Evolutionary conservation across 2,329 filamentous ascomycete species (phyloP), one percentile per base, ranked within the genome.

Genomic region (Xylaria digitata): DNA sequence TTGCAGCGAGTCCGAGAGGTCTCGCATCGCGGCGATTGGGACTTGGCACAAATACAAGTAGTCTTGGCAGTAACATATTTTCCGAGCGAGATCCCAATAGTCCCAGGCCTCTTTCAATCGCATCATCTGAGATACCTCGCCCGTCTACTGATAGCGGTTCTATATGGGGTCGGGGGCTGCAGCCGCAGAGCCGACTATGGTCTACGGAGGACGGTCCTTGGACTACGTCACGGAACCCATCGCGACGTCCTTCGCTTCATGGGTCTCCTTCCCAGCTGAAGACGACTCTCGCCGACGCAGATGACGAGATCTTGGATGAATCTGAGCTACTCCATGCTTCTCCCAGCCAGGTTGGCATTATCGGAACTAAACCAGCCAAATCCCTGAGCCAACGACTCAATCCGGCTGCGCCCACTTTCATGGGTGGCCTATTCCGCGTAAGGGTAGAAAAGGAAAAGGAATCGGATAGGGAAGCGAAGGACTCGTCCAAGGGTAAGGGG

Each of bases 341-440:
- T 13, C 85, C 86, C 6, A 87, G 85, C 61, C 84, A 89, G 50
- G 85, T 90, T 2, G 88, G 89, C 23, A 86, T 90, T 0, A 97
- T 98, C 71, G 95, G 95, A 26, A 96, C 93, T 53, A 89, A 90
- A 2, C 93, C 91, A 4, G 78, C 80, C 45, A 82, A 78, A 82
- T 83, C 53, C 82, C 84, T 74, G 82, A 90, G 76, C 78, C 89
- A 78, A 81, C 89, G 79, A 74, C 85, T 98, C 32, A 98, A 99
- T 74, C 96, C 96, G 7, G 88, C 92, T 6, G 96, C 95, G 0
- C 94, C 94, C 8, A 92, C 91, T 0, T 98, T 98, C 77, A 95
- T 91, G 79, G 90, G 86, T 9, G 86, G 89, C 43, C 87, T 96
- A 65, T 87, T 89, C 73, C 83, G 85, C 4, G 77, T 77, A 34